Percentiles rank a stretch among this genome's conserved stretches.
Evolutionary conservation across 768 basidiomycete species (phyloP).

Genomic region (Floccularia luteovirens): DNA sequence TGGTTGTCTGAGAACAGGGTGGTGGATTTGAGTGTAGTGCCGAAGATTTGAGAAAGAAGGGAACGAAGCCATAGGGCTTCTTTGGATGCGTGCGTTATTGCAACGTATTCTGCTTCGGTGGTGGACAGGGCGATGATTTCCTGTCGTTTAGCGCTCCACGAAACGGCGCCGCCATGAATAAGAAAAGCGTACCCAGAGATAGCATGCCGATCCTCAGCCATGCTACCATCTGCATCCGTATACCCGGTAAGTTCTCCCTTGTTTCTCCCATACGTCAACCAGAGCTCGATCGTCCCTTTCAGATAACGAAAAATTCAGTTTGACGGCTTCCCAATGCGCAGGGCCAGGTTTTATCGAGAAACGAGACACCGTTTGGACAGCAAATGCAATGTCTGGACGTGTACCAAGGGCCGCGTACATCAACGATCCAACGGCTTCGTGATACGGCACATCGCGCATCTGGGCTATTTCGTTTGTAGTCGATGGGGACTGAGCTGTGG

Average conservation of each 20-base stretch:
- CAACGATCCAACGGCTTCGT: conserved; percentile 9
- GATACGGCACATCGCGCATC: too few relatives aligned
- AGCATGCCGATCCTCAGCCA: conserved; percentile 14
- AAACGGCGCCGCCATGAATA: conserved; percentile 20
- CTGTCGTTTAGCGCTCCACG: conserved; percentile 22
- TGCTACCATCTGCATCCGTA: conserved; percentile 15
- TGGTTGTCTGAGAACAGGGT: conserved; percentile 1
- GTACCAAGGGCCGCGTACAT: conserved; percentile 12
- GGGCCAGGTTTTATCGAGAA: conserved; percentile 12
- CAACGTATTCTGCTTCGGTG: neutral
- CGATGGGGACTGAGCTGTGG: too few relatives aligned
- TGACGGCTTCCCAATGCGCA: conserved; percentile 21
- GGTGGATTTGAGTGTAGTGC: neutral
- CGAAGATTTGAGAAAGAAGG: neutral
- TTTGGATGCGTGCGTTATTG: neutral
- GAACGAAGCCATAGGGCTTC: neutral
- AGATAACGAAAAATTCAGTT: conserved; percentile 16
- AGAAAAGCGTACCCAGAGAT: conserved; percentile 26
- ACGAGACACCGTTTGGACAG: conserved; percentile 8
- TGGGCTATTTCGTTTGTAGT: too few relatives aligned
- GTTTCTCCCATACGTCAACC: conserved; percentile 17
- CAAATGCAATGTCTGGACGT: conserved; percentile 11
- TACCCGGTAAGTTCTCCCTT: conserved; percentile 18
- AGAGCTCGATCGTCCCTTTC: conserved; percentile 9
- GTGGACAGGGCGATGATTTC: neutral